Conservation (phyloP, 257 asterid species). For the Solanum corneliomulleri region DNA sequence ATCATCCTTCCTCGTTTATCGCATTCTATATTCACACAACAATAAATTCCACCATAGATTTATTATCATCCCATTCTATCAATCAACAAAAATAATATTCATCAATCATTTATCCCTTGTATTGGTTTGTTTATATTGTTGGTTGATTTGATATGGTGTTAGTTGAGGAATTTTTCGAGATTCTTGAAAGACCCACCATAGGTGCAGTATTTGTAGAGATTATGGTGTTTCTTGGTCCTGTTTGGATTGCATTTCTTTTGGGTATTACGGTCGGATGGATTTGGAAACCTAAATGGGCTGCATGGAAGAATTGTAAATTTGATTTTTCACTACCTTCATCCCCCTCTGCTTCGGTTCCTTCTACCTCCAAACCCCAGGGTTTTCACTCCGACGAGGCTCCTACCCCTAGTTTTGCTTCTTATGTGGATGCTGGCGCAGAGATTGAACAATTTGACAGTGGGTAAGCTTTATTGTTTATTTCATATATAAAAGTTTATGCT, state of each 20-base stretch:
- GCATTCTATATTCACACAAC: background rate
- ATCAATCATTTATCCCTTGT: background rate
- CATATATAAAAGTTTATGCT: background rate
- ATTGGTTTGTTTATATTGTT: background rate
- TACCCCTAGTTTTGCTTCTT: constrained; percentile 6
- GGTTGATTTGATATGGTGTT: constrained; percentile 16
- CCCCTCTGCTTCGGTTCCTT: constrained; percentile 21
- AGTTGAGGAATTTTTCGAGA: constrained; percentile 43
- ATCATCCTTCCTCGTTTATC: background rate
- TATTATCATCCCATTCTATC: constrained; percentile 1
- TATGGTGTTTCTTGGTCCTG: constrained; percentile 54
- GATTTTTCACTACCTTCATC: constrained; percentile 57
- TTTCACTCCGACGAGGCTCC: constrained; percentile 1
- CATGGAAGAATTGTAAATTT: constrained; percentile 39
- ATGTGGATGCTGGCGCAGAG: background rate
- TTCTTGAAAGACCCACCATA: constrained; percentile 40
- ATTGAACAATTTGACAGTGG: background rate
- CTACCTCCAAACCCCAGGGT: background rate
- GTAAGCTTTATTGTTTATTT: background rate
- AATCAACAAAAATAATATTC: no score
- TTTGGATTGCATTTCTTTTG: constrained; percentile 61
- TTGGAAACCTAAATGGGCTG: constrained; percentile 90
- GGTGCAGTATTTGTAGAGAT: constrained; percentile 41
- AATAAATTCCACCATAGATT: background rate
- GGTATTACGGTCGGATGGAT: constrained; percentile 81